These are phyloP conservation scores for Cyathus striatus DNA, from an alignment of 768 basidiomycete species.

Conservation along the genomic window DNA sequence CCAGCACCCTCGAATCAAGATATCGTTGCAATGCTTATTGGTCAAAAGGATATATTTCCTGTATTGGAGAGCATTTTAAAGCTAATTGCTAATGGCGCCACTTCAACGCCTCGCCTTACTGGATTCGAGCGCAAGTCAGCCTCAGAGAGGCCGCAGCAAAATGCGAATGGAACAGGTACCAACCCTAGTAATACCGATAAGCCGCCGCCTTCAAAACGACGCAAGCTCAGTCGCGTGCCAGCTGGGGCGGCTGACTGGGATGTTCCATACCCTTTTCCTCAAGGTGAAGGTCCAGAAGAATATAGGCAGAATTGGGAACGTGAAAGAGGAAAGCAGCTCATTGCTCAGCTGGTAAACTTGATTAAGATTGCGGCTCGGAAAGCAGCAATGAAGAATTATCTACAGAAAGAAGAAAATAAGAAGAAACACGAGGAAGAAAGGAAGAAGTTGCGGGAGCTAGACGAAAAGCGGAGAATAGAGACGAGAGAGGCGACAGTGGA, in stretches of 20 bases:
- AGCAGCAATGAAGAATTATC: slow-evolving; percentile 51
- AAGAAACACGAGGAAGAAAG: slow-evolving; percentile 7
- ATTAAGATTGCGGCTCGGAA: slow-evolving; percentile 58
- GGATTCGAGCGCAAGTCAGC: slow-evolving; percentile 7
- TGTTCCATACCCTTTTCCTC: slow-evolving; percentile 70
- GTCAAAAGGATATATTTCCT: slow-evolving; percentile 63
- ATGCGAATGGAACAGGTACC: background rate
- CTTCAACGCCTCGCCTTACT: slow-evolving; percentile 3
- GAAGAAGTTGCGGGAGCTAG: background rate
- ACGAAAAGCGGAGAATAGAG: background rate
- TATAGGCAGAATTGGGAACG: slow-evolving; percentile 64
- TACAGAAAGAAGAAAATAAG: slow-evolving; percentile 17
- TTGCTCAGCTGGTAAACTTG: slow-evolving; percentile 54
- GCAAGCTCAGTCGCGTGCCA: slow-evolving; percentile 63
- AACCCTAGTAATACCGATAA: slow-evolving; percentile 2
- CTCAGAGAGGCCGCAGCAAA: background rate
- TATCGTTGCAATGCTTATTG: slow-evolving; percentile 52
- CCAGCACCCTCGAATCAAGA: slow-evolving; percentile 52
- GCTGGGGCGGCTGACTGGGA: slow-evolving; percentile 83
- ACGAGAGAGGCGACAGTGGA: slow-evolving; percentile 4
- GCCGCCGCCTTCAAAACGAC: slow-evolving; percentile 42
- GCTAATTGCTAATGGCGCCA: slow-evolving; percentile 40
- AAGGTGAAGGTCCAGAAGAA: slow-evolving; percentile 66
- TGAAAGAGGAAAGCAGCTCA: slow-evolving; percentile 56
- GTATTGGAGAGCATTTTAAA: slow-evolving; percentile 59